phyloP scores from a whole-genome alignment of 306 rosid genomes.

The Trifolium fragiferum region DNA sequence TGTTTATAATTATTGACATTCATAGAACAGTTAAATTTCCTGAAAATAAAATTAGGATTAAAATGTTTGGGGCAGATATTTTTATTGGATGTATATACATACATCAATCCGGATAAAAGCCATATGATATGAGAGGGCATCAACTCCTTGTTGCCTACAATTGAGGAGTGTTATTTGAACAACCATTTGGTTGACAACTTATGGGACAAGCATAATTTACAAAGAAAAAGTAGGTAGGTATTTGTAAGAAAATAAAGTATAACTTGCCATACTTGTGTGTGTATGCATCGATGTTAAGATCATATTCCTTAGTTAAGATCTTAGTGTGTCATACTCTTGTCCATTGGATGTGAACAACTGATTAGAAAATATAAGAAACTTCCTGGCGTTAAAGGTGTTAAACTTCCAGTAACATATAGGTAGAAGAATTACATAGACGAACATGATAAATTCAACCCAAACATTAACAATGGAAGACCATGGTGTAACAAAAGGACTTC shows the following conservation, averaged over 20 bases:
- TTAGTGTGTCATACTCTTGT: conserved; percentile 79
- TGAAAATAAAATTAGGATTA: conserved; percentile 9
- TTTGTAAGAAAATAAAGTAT: conserved; percentile 46
- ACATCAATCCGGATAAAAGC: too few relatives aligned
- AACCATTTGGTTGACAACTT: too few relatives aligned
- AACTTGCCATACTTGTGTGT: conserved; percentile 81
- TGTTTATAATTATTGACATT: neutral
- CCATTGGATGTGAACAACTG: conserved; percentile 73
- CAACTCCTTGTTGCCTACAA: too few relatives aligned
- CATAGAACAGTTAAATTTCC: conserved; percentile 3
- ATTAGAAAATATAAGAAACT: conserved; percentile 88
- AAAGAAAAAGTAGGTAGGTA: too few relatives aligned
- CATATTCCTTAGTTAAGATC: conserved; percentile 68
- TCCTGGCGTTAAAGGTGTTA: conserved; percentile 79
- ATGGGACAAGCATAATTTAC: too few relatives aligned
- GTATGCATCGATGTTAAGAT: conserved; percentile 77
- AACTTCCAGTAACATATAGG: conserved; percentile 89
- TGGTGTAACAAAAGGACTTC: conserved; percentile 94
- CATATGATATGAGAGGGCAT: too few relatives aligned
- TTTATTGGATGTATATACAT: too few relatives aligned
- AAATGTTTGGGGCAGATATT: neutral
- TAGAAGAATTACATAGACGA: conserved; percentile 79
- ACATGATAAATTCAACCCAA: conserved; percentile 85
- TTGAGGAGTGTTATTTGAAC: too few relatives aligned
- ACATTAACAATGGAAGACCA: conserved; percentile 90